phyloP scores from a whole-genome alignment of 2,329 filamentous ascomycete species.

The Aspergillus ruber region DNA sequence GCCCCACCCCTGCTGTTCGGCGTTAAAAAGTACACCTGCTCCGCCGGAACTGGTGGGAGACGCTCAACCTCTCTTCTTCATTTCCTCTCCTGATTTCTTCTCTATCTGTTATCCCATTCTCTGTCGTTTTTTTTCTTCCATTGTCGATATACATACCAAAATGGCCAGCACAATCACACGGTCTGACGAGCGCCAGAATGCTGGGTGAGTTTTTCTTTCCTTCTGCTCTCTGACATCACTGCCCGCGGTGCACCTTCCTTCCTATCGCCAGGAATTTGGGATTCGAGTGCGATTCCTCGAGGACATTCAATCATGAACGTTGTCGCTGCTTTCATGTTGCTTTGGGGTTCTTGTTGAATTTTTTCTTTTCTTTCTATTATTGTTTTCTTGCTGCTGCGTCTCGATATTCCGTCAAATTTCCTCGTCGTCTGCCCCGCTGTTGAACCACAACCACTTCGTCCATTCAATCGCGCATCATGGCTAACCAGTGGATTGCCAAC shows the following conservation, averaged over 20 bases:
- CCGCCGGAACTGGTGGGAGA: conserved; percentile 23
- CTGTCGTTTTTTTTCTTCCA: conserved; percentile 9
- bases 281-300: no score
- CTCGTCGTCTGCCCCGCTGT: conserved; percentile 3
- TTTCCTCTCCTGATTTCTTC: conserved; percentile 18
- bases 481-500: conserved; percentile 34
- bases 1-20: conserved; percentile 3
- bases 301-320: no score
- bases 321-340: no score
- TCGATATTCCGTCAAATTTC: background rate
- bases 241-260: conserved; percentile 12
- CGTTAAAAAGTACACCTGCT: conserved; percentile 28
- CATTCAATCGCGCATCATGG: conserved; percentile 2
- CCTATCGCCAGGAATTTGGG: background rate
- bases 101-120: conserved; percentile 12
- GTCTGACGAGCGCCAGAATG: conserved; percentile 43
- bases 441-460: conserved; percentile 1
- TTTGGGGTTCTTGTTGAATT: background rate
- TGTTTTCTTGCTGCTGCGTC: conserved; percentile 1
- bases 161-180: conserved; percentile 50
- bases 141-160: conserved; percentile 12
- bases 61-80: conserved; percentile 1
- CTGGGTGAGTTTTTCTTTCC: conserved; percentile 43
- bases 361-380: conserved; percentile 1
- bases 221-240: conserved; percentile 34